A percentile compares a stretch with the other conserved stretches of the same genome.
phyloP scores from a whole-genome alignment of 371 early-diverging fungal genomes.

The Lichtheimia corymbifera region DNA sequence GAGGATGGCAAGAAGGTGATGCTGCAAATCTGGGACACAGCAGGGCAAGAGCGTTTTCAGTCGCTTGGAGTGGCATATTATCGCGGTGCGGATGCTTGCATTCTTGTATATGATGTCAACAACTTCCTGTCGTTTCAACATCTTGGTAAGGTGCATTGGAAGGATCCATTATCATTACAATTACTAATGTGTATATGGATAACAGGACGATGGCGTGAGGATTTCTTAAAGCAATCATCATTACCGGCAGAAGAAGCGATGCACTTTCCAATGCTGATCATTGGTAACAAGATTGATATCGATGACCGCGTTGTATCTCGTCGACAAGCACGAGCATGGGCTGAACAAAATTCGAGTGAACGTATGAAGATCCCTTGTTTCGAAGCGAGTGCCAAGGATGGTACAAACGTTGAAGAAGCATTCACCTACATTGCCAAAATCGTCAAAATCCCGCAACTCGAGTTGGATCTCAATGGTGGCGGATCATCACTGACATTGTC shows the following conservation, averaged over 20 bases:
- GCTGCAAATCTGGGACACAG: conserved; percentile 87
- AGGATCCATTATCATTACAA: conserved; percentile 20
- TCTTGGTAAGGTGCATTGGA: conserved; percentile 78
- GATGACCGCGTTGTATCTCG: conserved; percentile 73
- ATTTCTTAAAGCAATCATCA: conserved; percentile 62
- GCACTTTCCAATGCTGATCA: conserved; percentile 28
- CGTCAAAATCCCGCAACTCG: conserved; percentile 54
- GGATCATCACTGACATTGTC: conserved; percentile 18
- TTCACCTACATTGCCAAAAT: conserved; percentile 80
- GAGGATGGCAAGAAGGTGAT: conserved; percentile 76
- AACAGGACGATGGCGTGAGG: conserved; percentile 91
- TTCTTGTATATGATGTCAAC: conserved; percentile 95
- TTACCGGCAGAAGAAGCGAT: conserved; percentile 21
- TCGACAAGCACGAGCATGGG: conserved; percentile 65
- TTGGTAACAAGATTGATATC: conserved; percentile 24
- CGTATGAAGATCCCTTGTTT: conserved; percentile 73
- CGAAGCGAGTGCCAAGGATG: conserved; percentile 92
- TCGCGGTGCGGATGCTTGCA: conserved; percentile 91
- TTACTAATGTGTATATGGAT: not conserved
- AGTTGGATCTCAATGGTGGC: conserved; percentile 47
- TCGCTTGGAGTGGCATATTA: conserved; percentile 97
- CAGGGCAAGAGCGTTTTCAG: conserved; percentile 83
- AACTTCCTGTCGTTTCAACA: conserved; percentile 60
- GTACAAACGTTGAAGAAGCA: conserved; percentile 80
- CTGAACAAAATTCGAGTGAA: conserved; percentile 39